Evolutionary conservation across 2,329 filamentous ascomycete species (phyloP).

Genomic region (Aspergillus piperis): DNA sequence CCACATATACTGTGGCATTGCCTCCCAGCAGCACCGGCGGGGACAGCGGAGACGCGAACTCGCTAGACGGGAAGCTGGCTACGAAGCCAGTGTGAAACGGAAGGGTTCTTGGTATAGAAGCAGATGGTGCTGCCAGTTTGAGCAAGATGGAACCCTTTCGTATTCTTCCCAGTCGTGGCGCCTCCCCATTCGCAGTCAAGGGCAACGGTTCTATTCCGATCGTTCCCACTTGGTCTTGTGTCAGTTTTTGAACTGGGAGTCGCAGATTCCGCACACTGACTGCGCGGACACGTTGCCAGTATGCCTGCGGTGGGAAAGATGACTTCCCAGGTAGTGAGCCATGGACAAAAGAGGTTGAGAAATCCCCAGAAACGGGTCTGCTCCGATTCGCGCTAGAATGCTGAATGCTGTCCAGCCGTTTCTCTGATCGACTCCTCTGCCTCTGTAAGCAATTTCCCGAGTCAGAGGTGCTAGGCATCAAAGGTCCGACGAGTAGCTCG

Average conservation of each 20-base stretch:
- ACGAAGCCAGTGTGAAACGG: constrained; percentile 65
- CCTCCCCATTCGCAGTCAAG: constrained; percentile 22
- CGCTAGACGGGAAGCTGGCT: constrained; percentile 67
- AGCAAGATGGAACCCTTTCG: constrained; percentile 83
- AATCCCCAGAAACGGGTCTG: constrained; percentile 36
- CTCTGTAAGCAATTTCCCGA: constrained; percentile 43
- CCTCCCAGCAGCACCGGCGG: constrained; percentile 59
- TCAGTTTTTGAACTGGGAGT: constrained; percentile 74
- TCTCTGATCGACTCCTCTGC: constrained; percentile 20
- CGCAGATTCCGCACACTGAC: constrained; percentile 86
- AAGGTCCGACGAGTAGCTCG: constrained; percentile 76
- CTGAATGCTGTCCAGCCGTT: constrained; percentile 23
- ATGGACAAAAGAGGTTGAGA: constrained; percentile 36
- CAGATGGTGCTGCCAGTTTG: constrained; percentile 60
- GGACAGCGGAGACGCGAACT: constrained; percentile 46
- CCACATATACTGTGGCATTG: constrained; percentile 74
- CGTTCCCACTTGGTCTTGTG: constrained; percentile 83
- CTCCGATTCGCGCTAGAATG: constrained; percentile 29
- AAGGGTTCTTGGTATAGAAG: constrained; percentile 28
- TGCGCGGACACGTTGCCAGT: constrained; percentile 80
- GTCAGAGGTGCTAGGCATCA: constrained; percentile 50
- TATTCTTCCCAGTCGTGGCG: constrained; percentile 44
- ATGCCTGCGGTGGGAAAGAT: constrained; percentile 59
- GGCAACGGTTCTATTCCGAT: constrained; percentile 66
- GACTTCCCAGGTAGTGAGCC: constrained; percentile 40